Percentiles rank a stretch among this genome's conserved stretches.
These are phyloP conservation scores for Sherardia arvensis DNA, from an alignment of 257 asterid genomes.

Conservation along the genomic window DNA sequence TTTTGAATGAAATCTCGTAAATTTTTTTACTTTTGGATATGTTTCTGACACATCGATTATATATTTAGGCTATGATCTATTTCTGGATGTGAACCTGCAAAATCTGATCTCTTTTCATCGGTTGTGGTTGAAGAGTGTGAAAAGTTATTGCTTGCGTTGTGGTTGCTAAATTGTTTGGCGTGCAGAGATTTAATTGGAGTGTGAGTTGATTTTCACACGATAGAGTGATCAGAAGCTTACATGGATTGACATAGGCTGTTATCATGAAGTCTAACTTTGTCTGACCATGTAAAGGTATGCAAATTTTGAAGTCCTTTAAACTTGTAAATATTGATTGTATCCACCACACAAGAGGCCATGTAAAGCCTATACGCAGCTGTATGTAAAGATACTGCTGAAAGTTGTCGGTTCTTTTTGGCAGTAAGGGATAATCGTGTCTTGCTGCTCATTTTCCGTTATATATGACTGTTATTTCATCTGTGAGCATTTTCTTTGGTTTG, in stretches of 20 bases:
- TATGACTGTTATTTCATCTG: not conserved
- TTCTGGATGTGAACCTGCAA: constrained; percentile 48
- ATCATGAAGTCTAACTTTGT: not conserved
- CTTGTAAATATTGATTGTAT: not conserved
- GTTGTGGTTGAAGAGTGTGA: not conserved
- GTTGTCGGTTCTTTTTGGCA: not conserved
- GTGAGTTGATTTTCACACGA: not conserved
- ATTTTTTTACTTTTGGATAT: not conserved
- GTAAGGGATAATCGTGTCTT: not conserved
- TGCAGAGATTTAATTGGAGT: not conserved
- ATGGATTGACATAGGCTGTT: not conserved
- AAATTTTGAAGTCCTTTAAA: not conserved
- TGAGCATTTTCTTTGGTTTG: not conserved
- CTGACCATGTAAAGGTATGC: not conserved
- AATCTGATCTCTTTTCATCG: not conserved
- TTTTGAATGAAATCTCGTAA: not conserved
- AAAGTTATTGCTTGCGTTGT: constrained; percentile 5
- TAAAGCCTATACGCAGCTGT: not conserved
- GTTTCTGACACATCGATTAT: constrained; percentile 10
- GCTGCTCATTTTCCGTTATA: not conserved
- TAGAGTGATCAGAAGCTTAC: not conserved
- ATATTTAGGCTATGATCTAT: constrained; percentile 50
- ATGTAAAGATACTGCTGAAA: not conserved
- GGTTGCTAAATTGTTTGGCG: constrained; percentile 1
- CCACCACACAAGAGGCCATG: not conserved